Evolutionary conservation across 805 yeast species (phyloP).

Genomic region (Zygoascus ofunaensis): DNA sequence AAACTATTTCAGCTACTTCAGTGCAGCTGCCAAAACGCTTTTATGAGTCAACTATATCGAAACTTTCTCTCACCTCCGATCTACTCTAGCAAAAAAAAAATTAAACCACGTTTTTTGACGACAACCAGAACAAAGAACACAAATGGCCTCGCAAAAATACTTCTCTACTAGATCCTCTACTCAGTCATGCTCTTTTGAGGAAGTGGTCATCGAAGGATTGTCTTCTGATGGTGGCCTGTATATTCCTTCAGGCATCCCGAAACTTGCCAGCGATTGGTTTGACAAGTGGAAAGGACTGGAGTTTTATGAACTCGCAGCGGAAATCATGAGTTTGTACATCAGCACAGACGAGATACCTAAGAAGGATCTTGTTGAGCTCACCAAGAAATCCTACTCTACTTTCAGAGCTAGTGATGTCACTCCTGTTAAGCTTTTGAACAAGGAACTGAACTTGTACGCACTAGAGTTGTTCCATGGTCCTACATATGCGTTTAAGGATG

Average conservation of each 20-base stretch:
- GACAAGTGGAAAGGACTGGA: constrained; percentile 61
- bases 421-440: constrained; percentile 57
- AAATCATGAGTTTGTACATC: constrained; percentile 75
- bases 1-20: too few relatives aligned
- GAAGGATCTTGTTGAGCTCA: constrained; percentile 53
- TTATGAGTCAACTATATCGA: too few relatives aligned
- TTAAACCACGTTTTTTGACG: too few relatives aligned
- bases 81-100: too few relatives aligned
- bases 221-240: constrained; percentile 97
- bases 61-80: too few relatives aligned
- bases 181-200: constrained; percentile 29
- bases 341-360: constrained; percentile 62
- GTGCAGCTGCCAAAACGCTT: too few relatives aligned
- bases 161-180: constrained; percentile 34
- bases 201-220: constrained; percentile 52
- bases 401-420: constrained; percentile 86
- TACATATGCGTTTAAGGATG: constrained; percentile 97
- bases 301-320: constrained; percentile 80
- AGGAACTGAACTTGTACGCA: constrained; percentile 52
- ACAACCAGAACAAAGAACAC: neutral
- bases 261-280: constrained; percentile 47
- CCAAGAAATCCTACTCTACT: constrained; percentile 73
- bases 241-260: constrained; percentile 76
- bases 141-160: constrained; percentile 18
- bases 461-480: constrained; percentile 98